Evolutionary conservation across 495 filamentous ascomycete species (phyloP), one percentile per base, ranked within the genome.

Genomic region (Talaromyces liani): DNA sequence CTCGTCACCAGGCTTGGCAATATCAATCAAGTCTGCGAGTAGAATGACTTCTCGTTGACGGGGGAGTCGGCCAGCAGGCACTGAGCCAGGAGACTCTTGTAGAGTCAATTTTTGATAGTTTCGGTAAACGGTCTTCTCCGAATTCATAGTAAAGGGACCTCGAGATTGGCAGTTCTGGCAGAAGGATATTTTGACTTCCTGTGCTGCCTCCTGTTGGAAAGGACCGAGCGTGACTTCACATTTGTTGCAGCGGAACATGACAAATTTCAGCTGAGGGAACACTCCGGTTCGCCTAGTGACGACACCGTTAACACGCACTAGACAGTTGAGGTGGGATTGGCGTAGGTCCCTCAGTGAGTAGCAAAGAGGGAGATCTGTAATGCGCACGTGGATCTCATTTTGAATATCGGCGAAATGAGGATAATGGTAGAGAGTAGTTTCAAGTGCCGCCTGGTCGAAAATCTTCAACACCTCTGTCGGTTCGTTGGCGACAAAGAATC

Each of bases 71-170:
- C 95, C 95, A 36, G 95, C 92, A 16, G 95, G 95, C 10, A 99
- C 95, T 1, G 95, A 97, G 41, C 95, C 95, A 24, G 95, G 95
- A 1, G 95, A 95, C 75, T 99, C 95, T 73, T 99, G 95, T 9
- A 99, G 84, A 1, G 94, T 99, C 70, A 99, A 79, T 69, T 96
- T 98, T 72, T 99, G 95, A 79, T 96, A 99, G 73, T 99, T 99
- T 58, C 95, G 87, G 79, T 98, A 99, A n/a, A 99, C 89, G 0
- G 95, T 99, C 82, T 96, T 93, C 76, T 99, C 94, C 2, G 91
- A 91, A 77, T 97, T 97, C 66, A 99, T 80, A 7, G 89, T 95
- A 75, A 99, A 99, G 1, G 95, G 95, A 5, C 95, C 95, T 51
- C 90, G 87, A 41, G 91, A 95, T 77, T 98, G 95, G 75, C 95